A percentile compares a stretch with the other conserved stretches of the same genome.
Evolutionary conservation across 2,329 filamentous ascomycete species (phyloP).

Genomic region (Cercospora beticola): DNA sequence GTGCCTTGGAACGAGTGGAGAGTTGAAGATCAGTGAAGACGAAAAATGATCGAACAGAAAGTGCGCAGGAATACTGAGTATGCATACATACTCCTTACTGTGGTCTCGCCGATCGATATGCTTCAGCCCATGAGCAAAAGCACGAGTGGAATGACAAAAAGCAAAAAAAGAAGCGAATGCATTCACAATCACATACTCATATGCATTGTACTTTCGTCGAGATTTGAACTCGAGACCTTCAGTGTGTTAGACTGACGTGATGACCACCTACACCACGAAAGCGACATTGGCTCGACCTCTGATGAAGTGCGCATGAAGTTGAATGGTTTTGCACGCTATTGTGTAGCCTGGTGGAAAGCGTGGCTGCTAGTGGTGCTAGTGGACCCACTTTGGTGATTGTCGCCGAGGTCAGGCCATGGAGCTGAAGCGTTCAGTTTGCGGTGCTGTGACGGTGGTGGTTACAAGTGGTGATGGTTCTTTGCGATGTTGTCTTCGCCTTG

Average conservation of each 20-base stretch:
- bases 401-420: not conserved
- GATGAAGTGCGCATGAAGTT: not conserved
- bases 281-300: not conserved
- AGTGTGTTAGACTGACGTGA: conserved; percentile 48
- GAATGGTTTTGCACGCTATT: not conserved
- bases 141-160: too few species aligned
- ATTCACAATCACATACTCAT: not conserved
- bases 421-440: not conserved
- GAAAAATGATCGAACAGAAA: too few species aligned
- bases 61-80: too few species aligned
- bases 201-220: conserved; percentile 5
- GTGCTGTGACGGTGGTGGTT: not conserved
- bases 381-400: not conserved
- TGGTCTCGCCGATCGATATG: not conserved
- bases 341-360: not conserved
- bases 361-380: not conserved
- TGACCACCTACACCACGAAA: conserved; percentile 35
- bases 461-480: not conserved
- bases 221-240: conserved; percentile 11
- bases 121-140: not conserved
- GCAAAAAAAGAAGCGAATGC: too few species aligned
- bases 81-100: not conserved
- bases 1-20: not conserved
- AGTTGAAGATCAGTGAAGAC: not conserved
- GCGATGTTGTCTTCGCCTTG: not conserved